Evolutionary conservation across 1,139 yeast genomes (phyloP), one percentile per base, ranked within the genome.

Genomic region (Pichia sp.): DNA sequence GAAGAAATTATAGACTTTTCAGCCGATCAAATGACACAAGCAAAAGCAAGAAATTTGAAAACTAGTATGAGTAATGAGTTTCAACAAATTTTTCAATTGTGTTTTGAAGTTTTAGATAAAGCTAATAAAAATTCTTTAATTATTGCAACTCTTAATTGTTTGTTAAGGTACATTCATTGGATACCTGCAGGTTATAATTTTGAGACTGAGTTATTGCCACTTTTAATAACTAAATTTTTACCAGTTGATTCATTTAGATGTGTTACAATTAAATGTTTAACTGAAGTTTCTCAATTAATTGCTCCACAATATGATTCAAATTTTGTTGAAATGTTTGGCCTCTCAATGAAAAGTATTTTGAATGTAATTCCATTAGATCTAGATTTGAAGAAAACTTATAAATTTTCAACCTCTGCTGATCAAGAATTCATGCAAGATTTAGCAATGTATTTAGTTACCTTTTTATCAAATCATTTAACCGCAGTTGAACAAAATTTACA

Each of bases 1-100:
- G 99, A 93, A 73, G 99, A 93, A 70, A 95, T 93, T 39, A 95
- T 91, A 68, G 99, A 95, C 70, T 95, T 77, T 67, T 84, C 95
- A 43, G 89, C 91, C 48, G 98, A 91, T 60, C 96, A 89, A 68
- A 84, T 93, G 86, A 93, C 99, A 38, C 96, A 90, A 70, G 96
- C 96, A 10, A 93, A 93, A 70, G 89, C 96, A 13, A 81, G 83
- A 64, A 80, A 81, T 56, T 79, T 95, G 67, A 93, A 89, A 68
- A 75, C 79, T 49, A 87, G 90, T 61, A 85, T 93, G 89, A 80
- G 86, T 60, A 83, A 84, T 51, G 99, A 93, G 70, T 93, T 93
- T 64, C 89, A 91, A 60, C 96, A 88, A 65, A 91, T 93, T 62
- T 93, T 90, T 73, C 87, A 87, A 65, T 77, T 95, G 58, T 93